Evolutionary conservation across 2,329 filamentous ascomycete species (phyloP).

Genomic region (Sclerotinia sclerotiorum): DNA sequence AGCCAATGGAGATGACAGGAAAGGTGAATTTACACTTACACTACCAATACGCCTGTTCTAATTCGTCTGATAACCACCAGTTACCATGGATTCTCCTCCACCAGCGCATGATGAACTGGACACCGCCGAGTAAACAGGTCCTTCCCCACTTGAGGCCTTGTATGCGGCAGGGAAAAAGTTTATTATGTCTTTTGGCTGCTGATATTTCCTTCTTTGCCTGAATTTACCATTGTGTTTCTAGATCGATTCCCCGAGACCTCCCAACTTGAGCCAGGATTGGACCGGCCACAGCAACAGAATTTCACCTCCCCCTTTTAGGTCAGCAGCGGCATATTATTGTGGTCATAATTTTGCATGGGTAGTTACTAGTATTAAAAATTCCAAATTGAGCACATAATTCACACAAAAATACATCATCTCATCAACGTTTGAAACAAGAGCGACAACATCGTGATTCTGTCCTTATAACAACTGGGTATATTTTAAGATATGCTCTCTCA

Average conservation of each 20-base stretch:
- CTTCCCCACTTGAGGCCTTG: conserved; percentile 30
- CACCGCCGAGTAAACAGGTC: conserved; percentile 70
- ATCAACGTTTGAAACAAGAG: neutral
- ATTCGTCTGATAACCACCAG: conserved; percentile 37
- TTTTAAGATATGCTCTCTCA: neutral
- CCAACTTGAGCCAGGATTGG: conserved; percentile 27
- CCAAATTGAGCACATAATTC: conserved; percentile 24
- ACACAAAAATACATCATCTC: neutral
- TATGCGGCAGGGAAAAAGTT: conserved; percentile 36
- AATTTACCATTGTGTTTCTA: conserved; percentile 40
- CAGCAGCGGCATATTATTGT: conserved; percentile 16
- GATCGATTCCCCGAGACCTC: conserved; percentile 34
- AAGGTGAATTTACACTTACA: conserved; percentile 59
- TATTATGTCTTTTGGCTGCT: conserved; percentile 31
- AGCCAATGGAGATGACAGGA: conserved; percentile 84
- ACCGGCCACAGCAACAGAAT: conserved; percentile 10
- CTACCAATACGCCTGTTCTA: conserved; percentile 29
- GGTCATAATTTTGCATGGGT: conserved; percentile 20
- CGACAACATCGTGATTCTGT: neutral
- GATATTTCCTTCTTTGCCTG: conserved; percentile 37
- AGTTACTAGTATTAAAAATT: conserved; percentile 23
- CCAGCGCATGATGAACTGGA: conserved; percentile 92
- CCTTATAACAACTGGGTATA: neutral
- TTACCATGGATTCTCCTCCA: conserved; percentile 72
- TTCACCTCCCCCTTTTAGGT: conserved; percentile 1